Evolutionary conservation across 495 filamentous ascomycete genomes (phyloP), one percentile per base, ranked within the genome.

Genomic region (Hypoxylon lienhwacheense): DNA sequence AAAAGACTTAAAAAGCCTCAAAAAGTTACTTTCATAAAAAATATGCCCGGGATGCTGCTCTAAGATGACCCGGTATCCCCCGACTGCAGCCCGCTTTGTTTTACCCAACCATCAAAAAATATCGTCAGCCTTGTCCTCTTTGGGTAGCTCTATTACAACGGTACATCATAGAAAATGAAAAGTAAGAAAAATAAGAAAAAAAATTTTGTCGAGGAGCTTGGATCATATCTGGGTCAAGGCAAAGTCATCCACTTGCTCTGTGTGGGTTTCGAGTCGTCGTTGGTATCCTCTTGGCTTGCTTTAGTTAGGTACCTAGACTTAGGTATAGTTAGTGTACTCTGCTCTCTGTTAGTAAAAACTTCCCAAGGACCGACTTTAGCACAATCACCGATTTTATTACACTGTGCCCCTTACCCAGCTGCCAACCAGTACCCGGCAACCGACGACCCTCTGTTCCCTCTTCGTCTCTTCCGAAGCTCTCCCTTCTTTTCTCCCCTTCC

Each of bases 401-500:
- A 51, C 45, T 22, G 14, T 55, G 54, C 20, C 35, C 51, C 28
- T 21, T 53, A 46, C 49, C 49, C 37, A 41, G 21, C 19, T 41
- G 37, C 21, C 25, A 41, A 21, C 20, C 21, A 41, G 37, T 63
- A 54, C 46, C 47, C 32, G 52, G 46, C 55, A 47, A 53, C 55
- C 56, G 16, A 47, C 59, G 54, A 65, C 55, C 47, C 40, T 36
- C 44, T 53, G 15, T 55, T 62, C 57, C 50, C 55, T n/a, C n/a
- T 47, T 58, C 49, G 40, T 32, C 61, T 55, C 55, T 61, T 55
- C 60, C 59, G 45, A 57, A 65, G 58, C 65, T 62, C 61, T 61
- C 55, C 63, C 64, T 59, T 66, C 56, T 63, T 68, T 68, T 68
- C 55, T 63, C 66, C 62, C 59, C 64, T 67, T 70, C 66, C 22